Evolutionary conservation across 345 rosid species (phyloP).

Genomic region (Salix purpurea): DNA sequence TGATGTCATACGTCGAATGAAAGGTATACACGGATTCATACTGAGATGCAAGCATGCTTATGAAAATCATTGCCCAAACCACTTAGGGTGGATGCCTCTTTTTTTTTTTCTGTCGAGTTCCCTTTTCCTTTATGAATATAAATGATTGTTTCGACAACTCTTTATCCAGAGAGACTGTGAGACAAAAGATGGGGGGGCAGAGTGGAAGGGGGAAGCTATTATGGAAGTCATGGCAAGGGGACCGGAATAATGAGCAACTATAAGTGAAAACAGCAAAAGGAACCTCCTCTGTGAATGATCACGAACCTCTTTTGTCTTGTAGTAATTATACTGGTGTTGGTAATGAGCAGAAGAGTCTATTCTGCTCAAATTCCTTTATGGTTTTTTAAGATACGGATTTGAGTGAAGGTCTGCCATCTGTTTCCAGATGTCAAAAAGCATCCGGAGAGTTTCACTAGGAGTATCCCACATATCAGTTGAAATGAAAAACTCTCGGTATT

Average conservation of each 20-base stretch:
- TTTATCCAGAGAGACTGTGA: conserved; percentile 1
- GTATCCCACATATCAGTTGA: not conserved
- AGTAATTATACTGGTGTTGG: conserved; percentile 16
- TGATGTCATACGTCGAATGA: not conserved
- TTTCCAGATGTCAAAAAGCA: not conserved
- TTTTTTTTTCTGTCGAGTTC: not conserved
- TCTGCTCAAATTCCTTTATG: conserved; percentile 12
- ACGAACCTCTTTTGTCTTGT: conserved; percentile 9
- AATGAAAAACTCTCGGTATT: not conserved
- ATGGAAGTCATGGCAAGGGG: conserved; percentile 18
- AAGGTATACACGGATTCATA: not conserved
- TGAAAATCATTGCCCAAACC: conserved; percentile 34
- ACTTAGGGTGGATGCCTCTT: conserved; percentile 8
- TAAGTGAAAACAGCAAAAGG: conserved; percentile 4
- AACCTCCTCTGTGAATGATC: conserved; percentile 11
- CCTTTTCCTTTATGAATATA: conserved; percentile 20
- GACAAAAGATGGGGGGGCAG: not conserved
- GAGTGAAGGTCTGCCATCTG: not conserved
- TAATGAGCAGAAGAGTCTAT: conserved; percentile 16
- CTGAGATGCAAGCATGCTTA: conserved; percentile 23
- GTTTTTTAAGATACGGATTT: not conserved
- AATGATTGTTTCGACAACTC: conserved; percentile 22
- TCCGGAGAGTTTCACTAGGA: not conserved
- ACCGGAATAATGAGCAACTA: conserved; percentile 22
- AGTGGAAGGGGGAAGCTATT: not conserved